Evolutionary conservation across 2,329 filamentous ascomycete species (phyloP).

Genomic region (Seiridium unicorne): DNA sequence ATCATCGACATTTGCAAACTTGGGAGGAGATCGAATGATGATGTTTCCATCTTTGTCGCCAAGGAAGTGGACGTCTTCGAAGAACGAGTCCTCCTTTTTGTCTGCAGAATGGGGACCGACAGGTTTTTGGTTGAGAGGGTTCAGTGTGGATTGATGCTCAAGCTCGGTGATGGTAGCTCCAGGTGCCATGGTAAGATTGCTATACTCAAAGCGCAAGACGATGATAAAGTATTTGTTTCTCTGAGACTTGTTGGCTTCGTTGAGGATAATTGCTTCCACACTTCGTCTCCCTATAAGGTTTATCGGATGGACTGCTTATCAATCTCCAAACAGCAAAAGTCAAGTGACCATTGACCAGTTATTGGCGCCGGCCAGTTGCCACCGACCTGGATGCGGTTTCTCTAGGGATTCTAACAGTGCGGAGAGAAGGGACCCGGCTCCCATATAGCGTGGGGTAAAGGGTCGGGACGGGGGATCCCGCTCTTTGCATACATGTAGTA

Average conservation of each 20-base stretch:
- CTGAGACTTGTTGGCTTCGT: not conserved
- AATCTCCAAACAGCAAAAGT: not conserved
- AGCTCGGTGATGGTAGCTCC: not conserved
- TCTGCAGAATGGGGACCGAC: not conserved
- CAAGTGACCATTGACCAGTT: not conserved
- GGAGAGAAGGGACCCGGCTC: not conserved
- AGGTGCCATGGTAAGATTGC: not conserved
- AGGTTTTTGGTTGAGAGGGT: not conserved
- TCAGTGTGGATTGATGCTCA: not conserved
- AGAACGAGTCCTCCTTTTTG: not conserved
- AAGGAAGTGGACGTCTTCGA: not conserved
- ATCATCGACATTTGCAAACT: not conserved
- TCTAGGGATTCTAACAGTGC: not conserved
- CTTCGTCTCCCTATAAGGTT: not conserved
- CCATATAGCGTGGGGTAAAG: not conserved
- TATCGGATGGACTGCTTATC: no score
- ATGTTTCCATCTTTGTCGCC: constrained; percentile 7
- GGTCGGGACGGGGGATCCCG: not conserved
- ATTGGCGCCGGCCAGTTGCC: not conserved
- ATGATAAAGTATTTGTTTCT: not conserved
- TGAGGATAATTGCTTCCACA: not conserved
- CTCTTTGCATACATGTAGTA: not conserved
- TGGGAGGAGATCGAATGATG: not conserved
- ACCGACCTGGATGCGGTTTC: not conserved
- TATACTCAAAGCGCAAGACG: no score